Conservation (phyloP, 306 rosid species). For the Pachyrhizus erosus region DNA sequence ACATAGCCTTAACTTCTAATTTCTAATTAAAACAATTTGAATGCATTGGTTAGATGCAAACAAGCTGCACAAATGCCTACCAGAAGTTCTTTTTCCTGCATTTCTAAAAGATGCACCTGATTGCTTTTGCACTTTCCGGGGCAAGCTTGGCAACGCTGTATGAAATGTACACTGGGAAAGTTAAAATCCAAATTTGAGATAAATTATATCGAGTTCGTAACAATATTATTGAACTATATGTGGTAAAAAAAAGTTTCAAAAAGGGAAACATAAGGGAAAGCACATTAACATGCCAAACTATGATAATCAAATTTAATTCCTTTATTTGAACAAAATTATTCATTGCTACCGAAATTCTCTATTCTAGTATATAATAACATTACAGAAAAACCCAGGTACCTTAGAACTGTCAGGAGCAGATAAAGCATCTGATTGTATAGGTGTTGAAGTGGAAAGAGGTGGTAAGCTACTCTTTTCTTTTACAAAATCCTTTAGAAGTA, state of each 20-base stretch:
- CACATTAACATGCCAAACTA: conserved; percentile 18
- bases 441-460: conserved; percentile 36
- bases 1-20: neutral
- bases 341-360: neutral
- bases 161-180: conserved; percentile 35
- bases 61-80: conserved; percentile 49
- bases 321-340: neutral
- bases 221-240: conserved; percentile 2
- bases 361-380: neutral
- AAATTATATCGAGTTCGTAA: neutral
- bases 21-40: neutral
- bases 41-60: neutral
- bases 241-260: neutral
- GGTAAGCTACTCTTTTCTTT: conserved; percentile 53
- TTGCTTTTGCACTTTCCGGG: conserved; percentile 68
- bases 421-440: conserved; percentile 47
- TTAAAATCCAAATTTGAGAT: conserved; percentile 43
- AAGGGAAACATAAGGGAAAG: neutral
- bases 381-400: conserved; percentile 49
- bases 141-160: conserved; percentile 62
- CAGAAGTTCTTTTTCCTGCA: conserved; percentile 81
- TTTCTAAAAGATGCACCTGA: conserved; percentile 55
- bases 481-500: conserved; percentile 43
- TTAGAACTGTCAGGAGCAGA: conserved; percentile 46
- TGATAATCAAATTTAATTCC: neutral